Evolutionary conservation across 2,329 filamentous ascomycete genomes (phyloP).

Genomic region (Clonostachys chloroleuca): DNA sequence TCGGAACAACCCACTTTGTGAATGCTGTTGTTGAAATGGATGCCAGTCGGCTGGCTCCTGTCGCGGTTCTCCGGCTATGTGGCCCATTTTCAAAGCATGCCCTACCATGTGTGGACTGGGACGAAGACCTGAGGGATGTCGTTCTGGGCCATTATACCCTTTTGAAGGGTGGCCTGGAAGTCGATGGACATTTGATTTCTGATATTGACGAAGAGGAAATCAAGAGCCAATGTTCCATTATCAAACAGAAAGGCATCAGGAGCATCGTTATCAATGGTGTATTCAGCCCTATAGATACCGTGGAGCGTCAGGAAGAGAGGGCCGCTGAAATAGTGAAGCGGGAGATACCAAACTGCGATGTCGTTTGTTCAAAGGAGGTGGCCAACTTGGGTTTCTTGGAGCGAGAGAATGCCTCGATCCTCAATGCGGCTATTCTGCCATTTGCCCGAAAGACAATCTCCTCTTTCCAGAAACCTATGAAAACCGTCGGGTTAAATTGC

Average conservation of each 20-base stretch:
- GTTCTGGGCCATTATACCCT: slow-evolving; percentile 39
- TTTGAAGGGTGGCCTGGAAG: slow-evolving; percentile 44
- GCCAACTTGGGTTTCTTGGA: slow-evolving; percentile 53
- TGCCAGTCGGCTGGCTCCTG: slow-evolving; percentile 35
- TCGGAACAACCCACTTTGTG: slow-evolving; percentile 54
- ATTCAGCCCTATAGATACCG: slow-evolving; percentile 47
- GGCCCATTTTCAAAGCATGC: slow-evolving; percentile 47
- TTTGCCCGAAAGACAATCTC: slow-evolving; percentile 54
- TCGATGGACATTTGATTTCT: slow-evolving; percentile 42
- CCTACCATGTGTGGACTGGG: slow-evolving; percentile 50
- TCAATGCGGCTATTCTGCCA: slow-evolving; percentile 57
- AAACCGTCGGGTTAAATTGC: slow-evolving; percentile 41
- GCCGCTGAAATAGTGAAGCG: slow-evolving; percentile 33
- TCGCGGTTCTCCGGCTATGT: slow-evolving; percentile 50
- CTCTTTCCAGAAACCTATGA: slow-evolving; percentile 48
- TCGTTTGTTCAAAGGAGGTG: slow-evolving; percentile 47
- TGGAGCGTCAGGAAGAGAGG: slow-evolving; percentile 41
- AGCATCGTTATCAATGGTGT: slow-evolving; percentile 44
- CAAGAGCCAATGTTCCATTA: slow-evolving; percentile 26
- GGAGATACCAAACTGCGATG: slow-evolving; percentile 32
- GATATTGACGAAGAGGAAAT: slow-evolving; percentile 37
- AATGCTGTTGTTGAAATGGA: slow-evolving; percentile 55
- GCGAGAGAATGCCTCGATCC: slow-evolving; percentile 60
- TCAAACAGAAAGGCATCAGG: slow-evolving; percentile 34
- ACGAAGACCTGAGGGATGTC: slow-evolving; percentile 37